Evolutionary conservation across 176 grass and related monocot genomes (phyloP).

Genomic region (Zoysia japonica): DNA sequence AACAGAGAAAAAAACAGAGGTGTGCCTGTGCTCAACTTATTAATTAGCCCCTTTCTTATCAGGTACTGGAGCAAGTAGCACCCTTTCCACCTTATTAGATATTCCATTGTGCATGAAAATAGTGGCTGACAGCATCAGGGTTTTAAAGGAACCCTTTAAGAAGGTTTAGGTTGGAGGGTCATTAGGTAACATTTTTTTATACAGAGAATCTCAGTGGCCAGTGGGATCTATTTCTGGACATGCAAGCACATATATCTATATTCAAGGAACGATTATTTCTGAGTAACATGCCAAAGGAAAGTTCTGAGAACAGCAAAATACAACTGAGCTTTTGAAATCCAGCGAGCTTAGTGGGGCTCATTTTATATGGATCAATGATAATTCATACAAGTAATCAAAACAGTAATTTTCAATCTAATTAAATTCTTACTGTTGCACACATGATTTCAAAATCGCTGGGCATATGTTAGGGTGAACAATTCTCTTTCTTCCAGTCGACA

Average conservation of each 20-base stretch:
- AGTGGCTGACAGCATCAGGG: background rate
- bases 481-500: background rate
- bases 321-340: background rate
- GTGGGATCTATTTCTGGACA: background rate
- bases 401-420: background rate
- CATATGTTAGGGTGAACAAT: background rate
- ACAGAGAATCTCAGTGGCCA: background rate
- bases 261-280: background rate
- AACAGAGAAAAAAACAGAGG: background rate
- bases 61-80: background rate
- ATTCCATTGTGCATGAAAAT: constrained; percentile 15
- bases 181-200: background rate
- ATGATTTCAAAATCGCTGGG: constrained; percentile 1
- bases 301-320: background rate
- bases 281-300: background rate
- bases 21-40: background rate
- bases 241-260: background rate
- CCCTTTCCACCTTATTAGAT: background rate
- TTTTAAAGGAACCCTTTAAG: background rate
- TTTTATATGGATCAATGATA: background rate
- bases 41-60: background rate
- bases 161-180: background rate
- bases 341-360: background rate
- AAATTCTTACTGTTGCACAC: background rate
- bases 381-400: background rate